Evolutionary conservation across 768 basidiomycete genomes (phyloP).

Genomic region (Pholiota molesta): DNA sequence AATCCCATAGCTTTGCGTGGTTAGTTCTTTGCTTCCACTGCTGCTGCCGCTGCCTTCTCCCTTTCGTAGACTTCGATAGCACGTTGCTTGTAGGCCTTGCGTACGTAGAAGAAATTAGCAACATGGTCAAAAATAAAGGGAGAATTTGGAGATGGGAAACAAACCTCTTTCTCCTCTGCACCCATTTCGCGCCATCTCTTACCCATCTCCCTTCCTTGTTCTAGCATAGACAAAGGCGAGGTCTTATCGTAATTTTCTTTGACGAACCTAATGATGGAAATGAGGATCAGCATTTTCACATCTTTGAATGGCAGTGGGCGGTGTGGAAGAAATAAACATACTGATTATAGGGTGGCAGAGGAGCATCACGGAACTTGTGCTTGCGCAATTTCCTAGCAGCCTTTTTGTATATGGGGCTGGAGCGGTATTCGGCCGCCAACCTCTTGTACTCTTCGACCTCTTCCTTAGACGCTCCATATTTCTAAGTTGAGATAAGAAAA

Average conservation of each 20-base stretch:
- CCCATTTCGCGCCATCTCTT: no score
- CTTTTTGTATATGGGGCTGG: background rate
- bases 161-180: background rate
- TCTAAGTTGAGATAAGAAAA: background rate
- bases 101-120: background rate
- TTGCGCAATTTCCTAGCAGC: background rate
- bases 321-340: conserved; percentile 1
- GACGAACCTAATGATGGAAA: background rate
- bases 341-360: background rate
- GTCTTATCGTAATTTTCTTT: background rate
- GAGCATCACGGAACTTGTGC: background rate
- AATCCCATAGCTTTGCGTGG: background rate
- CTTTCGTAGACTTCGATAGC: background rate
- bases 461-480: conserved; percentile 2
- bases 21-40: background rate
- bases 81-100: background rate
- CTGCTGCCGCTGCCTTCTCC: background rate
- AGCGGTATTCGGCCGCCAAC: background rate
- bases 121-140: background rate
- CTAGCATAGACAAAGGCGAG: background rate
- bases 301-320: background rate
- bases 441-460: background rate
- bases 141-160: background rate
- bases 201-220: background rate
- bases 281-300: background rate